Base-by-base conservation (phyloP, 1,139 yeast genomes). In the Blastobotrys malaysiensis region DNA sequence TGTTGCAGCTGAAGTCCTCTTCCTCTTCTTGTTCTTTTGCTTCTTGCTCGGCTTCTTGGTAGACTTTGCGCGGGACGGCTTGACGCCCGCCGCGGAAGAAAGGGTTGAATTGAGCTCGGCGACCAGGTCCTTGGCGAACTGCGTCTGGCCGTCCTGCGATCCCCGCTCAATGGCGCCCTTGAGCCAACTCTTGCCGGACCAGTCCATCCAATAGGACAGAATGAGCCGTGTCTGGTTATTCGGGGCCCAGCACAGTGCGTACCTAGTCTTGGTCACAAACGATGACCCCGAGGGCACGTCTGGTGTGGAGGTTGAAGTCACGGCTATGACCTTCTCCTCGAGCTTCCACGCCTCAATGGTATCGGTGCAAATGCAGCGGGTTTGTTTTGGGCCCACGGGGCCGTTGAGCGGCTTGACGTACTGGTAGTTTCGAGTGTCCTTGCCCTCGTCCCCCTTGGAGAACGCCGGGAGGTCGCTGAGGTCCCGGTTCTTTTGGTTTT, bases 161-260 rank as follows among this genome's bases (percentile, higher is more conserved):
- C 97, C 97, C 65, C 85, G 90, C 67, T 95, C 99, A 62, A 95
- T 84, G 0, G 95, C 86, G 16, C 95, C 85, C 70, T 90, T 89
- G 63, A 91, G 81, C 90, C 97, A 88, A 31, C 95, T 85, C 68
- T 88, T 88, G n/a, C 91, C 95, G 3, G 88, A 78, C 99, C 99
- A 95, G 49, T 86, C 88, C 57, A 91, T 81, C 53, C 78, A 73
- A 60, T 75, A 80, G 0, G 96, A 85, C 4, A 83, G 76, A 16
- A 84, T 83, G 49, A 91, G 59, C 54, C 77, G 77, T 2, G 98
- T 89, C 9, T 73, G 59, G 69, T 90, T 89, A 59, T 80, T 77
- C 2, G 78, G 77, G 1, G 81, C 95, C 99, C 99, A 95, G 46
- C 84, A 79, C 16, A 91, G 66, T 58, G 77, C 82, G 45, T 66